Percentiles rank a stretch among this genome's conserved stretches.
Evolutionary conservation across 306 rosid species (phyloP).

Genomic region (Abrus pulchellus): DNA sequence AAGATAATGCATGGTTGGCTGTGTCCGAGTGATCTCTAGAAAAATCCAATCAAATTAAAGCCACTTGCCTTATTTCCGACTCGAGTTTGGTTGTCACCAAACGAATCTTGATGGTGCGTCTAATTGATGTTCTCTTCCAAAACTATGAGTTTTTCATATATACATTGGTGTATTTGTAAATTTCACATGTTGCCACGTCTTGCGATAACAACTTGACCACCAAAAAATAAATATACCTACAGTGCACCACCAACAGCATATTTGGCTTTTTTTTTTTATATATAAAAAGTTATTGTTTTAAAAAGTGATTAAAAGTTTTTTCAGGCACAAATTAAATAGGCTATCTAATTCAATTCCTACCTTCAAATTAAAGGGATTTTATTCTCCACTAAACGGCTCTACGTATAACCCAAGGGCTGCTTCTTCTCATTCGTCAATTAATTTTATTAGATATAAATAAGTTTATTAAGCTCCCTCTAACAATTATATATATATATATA

Average conservation of each 20-base stretch:
- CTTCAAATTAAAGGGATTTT: background rate
- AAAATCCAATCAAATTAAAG: constrained; percentile 17
- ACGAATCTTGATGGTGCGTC: constrained; percentile 33
- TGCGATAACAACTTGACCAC: background rate
- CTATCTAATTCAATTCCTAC: background rate
- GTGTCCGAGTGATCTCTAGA: background rate
- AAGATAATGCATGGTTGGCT: background rate
- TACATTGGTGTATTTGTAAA: background rate
- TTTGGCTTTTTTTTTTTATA: background rate
- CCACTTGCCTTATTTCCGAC: background rate
- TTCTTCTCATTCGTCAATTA: background rate
- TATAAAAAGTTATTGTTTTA: too few species aligned
- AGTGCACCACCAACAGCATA: background rate
- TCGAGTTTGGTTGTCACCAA: constrained; percentile 16
- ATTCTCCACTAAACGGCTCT: constrained; percentile 1
- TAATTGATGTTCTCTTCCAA: constrained; percentile 3
- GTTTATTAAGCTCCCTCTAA: background rate
- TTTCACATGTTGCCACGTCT: background rate
- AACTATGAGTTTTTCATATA: background rate
- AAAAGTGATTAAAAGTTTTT: too few species aligned
- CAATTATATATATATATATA: background rate
- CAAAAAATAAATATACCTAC: background rate
- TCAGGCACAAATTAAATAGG: too few species aligned
- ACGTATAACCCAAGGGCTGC: background rate
- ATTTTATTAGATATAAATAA: background rate